Evolutionary conservation across 148 eudicot genomes (phyloP).

Genomic region (Chenopodium formosanum): DNA sequence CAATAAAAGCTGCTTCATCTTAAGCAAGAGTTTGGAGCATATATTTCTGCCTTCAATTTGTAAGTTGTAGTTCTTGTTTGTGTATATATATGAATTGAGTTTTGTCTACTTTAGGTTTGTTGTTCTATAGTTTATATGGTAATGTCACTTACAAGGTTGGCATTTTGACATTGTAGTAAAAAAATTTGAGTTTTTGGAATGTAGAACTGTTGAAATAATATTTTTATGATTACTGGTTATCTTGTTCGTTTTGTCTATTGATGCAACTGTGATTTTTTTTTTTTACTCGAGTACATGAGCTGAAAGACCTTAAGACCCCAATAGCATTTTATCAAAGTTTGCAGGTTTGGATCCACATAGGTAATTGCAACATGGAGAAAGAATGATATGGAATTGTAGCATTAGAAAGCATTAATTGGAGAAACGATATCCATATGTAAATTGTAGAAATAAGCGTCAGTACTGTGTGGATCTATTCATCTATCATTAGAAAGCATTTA

Average conservation of each 20-base stretch:
- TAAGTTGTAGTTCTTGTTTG: conserved; percentile 21
- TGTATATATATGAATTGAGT: conserved; percentile 27
- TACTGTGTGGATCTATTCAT: no score
- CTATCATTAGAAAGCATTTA: no score
- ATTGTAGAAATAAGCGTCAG: no score
- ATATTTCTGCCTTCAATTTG: neutral
- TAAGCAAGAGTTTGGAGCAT: conserved; percentile 15
- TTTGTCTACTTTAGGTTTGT: conserved; percentile 11
- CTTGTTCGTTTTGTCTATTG: neutral
- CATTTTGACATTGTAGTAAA: neutral
- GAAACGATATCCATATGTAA: no score
- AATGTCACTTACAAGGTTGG: conserved; percentile 12
- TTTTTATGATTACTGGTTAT: conserved; percentile 3
- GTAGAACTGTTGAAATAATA: conserved; percentile 9
- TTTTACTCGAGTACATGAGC: no score
- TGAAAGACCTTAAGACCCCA: no score
- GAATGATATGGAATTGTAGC: no score
- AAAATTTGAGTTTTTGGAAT: neutral
- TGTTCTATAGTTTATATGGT: conserved; percentile 4
- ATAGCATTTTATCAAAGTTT: no score
- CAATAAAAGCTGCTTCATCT: conserved; percentile 74
- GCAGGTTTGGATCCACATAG: no score
- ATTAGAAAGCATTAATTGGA: no score
- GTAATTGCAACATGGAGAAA: no score
- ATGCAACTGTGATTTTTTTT: neutral